Percentiles rank a stretch among this genome's conserved stretches.
Conservation (phyloP, 345 rosid genomes). For the Luvunga scandens region DNA sequence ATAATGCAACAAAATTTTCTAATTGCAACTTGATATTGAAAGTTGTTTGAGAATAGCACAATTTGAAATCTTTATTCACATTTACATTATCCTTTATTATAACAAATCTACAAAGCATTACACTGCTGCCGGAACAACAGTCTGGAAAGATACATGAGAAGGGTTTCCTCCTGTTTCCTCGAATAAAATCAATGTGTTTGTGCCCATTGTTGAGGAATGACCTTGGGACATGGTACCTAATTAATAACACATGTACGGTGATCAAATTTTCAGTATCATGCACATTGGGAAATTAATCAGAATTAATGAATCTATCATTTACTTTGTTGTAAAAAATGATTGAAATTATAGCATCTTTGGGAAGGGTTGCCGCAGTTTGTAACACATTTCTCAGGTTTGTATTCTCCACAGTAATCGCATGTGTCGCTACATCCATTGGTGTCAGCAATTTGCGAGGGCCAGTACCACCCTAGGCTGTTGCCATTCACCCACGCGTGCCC, state of each 20-base stretch:
- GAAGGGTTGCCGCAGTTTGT: conserved; percentile 46
- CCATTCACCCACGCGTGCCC: conserved; percentile 54
- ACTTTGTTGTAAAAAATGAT: background rate
- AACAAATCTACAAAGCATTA: background rate
- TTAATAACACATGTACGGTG: background rate
- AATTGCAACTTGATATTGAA: background rate
- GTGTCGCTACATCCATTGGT: conserved; percentile 22
- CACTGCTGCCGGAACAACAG: too few species aligned
- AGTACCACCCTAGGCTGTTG: conserved; percentile 39
- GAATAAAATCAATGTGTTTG: too few species aligned
- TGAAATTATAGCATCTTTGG: conserved; percentile 34
- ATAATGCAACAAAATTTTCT: too few species aligned
- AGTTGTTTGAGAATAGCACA: background rate
- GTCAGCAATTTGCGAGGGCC: conserved; percentile 27
- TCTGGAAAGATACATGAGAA: too few species aligned
- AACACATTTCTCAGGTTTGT: conserved; percentile 24
- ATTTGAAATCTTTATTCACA: background rate
- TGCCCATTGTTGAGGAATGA: too few species aligned
- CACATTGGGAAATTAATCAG: too few species aligned
- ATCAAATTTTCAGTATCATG: too few species aligned
- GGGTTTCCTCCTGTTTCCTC: too few species aligned
- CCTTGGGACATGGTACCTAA: conserved; percentile 44
- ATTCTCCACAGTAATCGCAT: conserved; percentile 36
- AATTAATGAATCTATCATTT: background rate
- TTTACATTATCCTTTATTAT: background rate